phyloP scores from a whole-genome alignment of 164 flowering plant species.

The Umbilicus rupestris region DNA sequence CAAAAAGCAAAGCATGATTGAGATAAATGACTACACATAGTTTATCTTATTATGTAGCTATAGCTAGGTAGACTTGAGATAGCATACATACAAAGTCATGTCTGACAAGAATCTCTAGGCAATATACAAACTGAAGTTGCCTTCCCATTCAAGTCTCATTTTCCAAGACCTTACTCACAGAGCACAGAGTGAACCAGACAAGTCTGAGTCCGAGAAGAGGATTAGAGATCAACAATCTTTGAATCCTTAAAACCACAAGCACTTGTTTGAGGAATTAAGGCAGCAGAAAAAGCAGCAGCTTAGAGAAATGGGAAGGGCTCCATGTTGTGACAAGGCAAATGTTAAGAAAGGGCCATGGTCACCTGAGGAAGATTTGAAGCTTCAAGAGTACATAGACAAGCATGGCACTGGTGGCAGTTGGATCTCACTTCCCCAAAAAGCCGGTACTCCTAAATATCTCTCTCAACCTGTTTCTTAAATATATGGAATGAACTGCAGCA shows the following conservation, averaged over 20 bases:
- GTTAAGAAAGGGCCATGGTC: slow-evolving; percentile 89
- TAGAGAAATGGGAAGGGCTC: slow-evolving; percentile 67
- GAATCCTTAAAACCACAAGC: neutral
- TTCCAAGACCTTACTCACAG: neutral
- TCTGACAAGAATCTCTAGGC: slow-evolving; percentile 1
- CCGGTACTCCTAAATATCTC: slow-evolving; percentile 33
- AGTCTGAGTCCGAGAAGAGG: neutral
- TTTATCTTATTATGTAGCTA: neutral
- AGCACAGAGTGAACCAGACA: no score
- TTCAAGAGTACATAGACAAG: slow-evolving; percentile 52
- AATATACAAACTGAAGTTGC: neutral
- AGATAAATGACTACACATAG: neutral
- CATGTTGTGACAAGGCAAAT: slow-evolving; percentile 78
- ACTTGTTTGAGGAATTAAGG: slow-evolving; percentile 11
- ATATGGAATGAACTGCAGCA: neutral
- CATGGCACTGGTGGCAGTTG: slow-evolving; percentile 65
- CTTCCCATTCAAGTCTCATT: neutral
- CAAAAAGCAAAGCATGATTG: slow-evolving; percentile 1
- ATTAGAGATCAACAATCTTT: neutral
- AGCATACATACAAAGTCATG: neutral
- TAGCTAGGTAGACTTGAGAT: neutral
- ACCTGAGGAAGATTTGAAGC: slow-evolving; percentile 68
- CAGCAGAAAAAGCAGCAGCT: no score
- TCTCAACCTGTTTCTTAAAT: neutral
- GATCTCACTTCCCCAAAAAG: slow-evolving; percentile 70